phyloP scores from a whole-genome alignment of 2,329 filamentous ascomycete species.

The Alternaria rosae region DNA sequence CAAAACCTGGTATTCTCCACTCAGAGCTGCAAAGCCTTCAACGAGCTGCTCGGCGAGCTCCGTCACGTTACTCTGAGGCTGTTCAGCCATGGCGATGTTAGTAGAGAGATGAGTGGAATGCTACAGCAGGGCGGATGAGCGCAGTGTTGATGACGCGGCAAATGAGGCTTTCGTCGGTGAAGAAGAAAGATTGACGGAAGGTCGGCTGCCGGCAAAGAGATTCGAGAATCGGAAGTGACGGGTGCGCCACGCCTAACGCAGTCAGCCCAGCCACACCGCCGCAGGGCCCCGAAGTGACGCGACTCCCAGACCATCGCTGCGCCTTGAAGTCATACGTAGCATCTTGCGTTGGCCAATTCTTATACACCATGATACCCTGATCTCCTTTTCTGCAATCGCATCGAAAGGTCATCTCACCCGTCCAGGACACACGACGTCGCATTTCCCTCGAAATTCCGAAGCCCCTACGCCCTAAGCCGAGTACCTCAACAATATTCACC shows the following conservation, averaged over 20 bases:
- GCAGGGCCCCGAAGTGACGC: not conserved
- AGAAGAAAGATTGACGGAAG: conserved; percentile 20
- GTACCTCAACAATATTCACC: conserved; percentile 25
- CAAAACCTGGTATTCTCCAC: conserved; percentile 57
- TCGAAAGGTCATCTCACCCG: not conserved
- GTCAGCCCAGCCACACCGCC: conserved; percentile 20
- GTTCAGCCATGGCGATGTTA: conserved; percentile 36
- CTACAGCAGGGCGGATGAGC: conserved; percentile 10
- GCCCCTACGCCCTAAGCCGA: conserved; percentile 16
- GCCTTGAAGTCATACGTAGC: conserved; percentile 43
- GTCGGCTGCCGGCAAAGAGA: conserved; percentile 20
- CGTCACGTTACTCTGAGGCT: conserved; percentile 31
- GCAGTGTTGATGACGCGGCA: conserved; percentile 36
- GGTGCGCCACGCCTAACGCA: conserved; percentile 19
- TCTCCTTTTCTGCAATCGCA: conserved; percentile 6
- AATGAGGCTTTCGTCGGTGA: conserved; percentile 25
- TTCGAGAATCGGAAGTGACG: conserved; percentile 15
- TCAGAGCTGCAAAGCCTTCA: conserved; percentile 57
- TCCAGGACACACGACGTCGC: not conserved
- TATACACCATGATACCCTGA: conserved; percentile 30
- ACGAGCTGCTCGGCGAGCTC: conserved; percentile 53
- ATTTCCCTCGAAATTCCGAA: conserved; percentile 11
- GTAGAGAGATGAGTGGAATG: conserved; percentile 12
- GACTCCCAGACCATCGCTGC: conserved; percentile 24
- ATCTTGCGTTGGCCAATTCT: conserved; percentile 31